phyloP scores from a whole-genome alignment of 176 grass and related monocot species.

The Bromus sterilis region DNA sequence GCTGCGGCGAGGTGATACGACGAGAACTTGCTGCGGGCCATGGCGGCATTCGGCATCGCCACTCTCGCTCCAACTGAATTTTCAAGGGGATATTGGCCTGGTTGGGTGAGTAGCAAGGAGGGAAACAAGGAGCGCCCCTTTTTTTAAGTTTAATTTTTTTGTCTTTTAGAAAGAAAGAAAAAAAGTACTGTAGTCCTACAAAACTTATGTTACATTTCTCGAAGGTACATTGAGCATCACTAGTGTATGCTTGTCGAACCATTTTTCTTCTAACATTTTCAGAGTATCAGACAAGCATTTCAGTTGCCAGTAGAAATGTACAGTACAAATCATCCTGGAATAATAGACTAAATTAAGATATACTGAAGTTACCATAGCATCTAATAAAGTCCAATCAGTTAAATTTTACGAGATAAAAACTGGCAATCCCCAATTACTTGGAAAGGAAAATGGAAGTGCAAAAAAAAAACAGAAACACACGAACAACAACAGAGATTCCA shows the following conservation, averaged over 20 bases:
- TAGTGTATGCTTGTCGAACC: neutral
- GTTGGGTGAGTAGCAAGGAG: no score
- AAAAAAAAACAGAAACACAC: neutral
- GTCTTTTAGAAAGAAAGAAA: no score
- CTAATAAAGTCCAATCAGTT: neutral
- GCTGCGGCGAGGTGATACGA: constrained; percentile 1
- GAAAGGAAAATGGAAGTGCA: neutral
- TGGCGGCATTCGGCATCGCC: neutral
- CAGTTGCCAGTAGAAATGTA: neutral
- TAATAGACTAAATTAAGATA: neutral
- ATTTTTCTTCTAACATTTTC: neutral
- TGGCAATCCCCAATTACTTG: neutral
- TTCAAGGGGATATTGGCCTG: no score
- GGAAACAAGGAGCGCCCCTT: no score
- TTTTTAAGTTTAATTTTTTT: no score
- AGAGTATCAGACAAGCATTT: neutral
- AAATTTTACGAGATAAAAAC: neutral
- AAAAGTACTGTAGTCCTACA: no score
- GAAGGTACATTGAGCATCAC: neutral
- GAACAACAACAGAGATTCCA: neutral
- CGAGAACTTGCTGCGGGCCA: neutral
- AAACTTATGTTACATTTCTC: neutral
- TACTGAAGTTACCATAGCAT: neutral
- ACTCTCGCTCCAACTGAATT: neutral
- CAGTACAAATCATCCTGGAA: neutral